Percentiles rank a stretch among this genome's conserved stretches.
Evolutionary conservation across 805 yeast genomes (phyloP).

Genomic region (Kluyveromyces lactis): DNA sequence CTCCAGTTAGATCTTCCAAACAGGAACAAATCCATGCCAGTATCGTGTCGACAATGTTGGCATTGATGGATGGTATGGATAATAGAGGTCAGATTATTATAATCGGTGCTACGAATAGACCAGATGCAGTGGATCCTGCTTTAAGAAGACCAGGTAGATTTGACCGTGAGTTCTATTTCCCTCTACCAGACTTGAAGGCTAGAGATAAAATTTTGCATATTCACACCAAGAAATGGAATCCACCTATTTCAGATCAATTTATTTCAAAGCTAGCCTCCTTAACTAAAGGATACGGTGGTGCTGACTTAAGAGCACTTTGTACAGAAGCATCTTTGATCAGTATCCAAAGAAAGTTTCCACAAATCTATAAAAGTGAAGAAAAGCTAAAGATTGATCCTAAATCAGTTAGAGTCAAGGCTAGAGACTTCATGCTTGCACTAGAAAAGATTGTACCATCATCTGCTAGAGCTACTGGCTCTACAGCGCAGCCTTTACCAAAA

Average conservation of each 20-base stretch:
- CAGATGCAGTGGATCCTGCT: conserved; percentile 98
- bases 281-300: conserved; percentile 98
- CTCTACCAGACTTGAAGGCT: conserved; percentile 77
- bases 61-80: conserved; percentile 99
- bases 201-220: conserved; percentile 72
- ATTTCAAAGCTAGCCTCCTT: conserved; percentile 59
- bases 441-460: conserved; percentile 89
- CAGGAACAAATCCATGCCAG: conserved; percentile 98
- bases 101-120: conserved; percentile 96
- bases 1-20: conserved; percentile 94
- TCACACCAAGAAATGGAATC: conserved; percentile 85
- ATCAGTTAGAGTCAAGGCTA: conserved; percentile 62
- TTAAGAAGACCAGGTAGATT: conserved; percentile 94
- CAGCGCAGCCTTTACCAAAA: conserved; percentile 73
- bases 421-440: conserved; percentile 79
- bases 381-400: conserved; percentile 68
- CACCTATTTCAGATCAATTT: conserved; percentile 54
- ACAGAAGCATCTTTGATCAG: conserved; percentile 92
- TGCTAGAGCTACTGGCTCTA: conserved; percentile 69
- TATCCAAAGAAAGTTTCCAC: conserved; percentile 89
- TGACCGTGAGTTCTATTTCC: conserved; percentile 94
- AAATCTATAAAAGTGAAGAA: conserved; percentile 69
- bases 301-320: conserved; percentile 87
- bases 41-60: conserved; percentile 88
- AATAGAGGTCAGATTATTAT: conserved; percentile 97